Base-by-base conservation (phyloP, 2,329 filamentous ascomycete genomes). In the Aspergillus chevalieri region DNA sequence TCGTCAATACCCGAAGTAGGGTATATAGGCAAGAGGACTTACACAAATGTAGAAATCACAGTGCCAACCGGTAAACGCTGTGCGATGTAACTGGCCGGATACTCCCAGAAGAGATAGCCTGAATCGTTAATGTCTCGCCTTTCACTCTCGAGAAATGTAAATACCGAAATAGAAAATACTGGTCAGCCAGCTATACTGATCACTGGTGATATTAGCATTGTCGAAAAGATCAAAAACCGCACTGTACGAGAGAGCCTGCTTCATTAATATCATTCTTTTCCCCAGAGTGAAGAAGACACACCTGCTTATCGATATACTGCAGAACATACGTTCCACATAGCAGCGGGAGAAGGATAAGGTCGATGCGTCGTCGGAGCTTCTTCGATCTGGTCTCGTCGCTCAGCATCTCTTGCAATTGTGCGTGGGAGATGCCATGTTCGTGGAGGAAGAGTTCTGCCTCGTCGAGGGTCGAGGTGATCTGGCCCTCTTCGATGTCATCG, bases 221-320 rank as follows among this genome's bases (percentile, higher is more conserved):
- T 65, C 62, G 52, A 80, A 75, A 0, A 82, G 65, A 44, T 81
- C 79, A 51, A 81, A 81, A 0, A 82, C 76, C 2, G 78, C 78
- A 0, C 75, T 72, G 57, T 81, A 81, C 0, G 72, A 72, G 4
- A 81, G 64, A 0, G 78, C 75, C 52, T 77, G 73, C n/a, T 17
- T 10, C 41, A 36, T 41, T 44, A 34, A 14, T 28, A 14, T 9
- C 6, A 24, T 14, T 8, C 1, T 3, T 10, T 1, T 30, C 26
- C 17, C 6, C 4, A 6, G 6, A 17, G 5, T 17, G 7, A 33
- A 9, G 28, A n/a, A 17, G n/a, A 15, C 24, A 22, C 26, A 48
- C 49, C 50, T 53, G 47, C 63, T 82, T 82, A 62, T 81, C 78
- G 56, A 80, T 76, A 52, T 78, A 80, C 53, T 81, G 78, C 5